Evolutionary conservation across 257 asterid genomes (phyloP), one percentile per base, ranked within the genome.

Genomic region (Solanum arcanum): DNA sequence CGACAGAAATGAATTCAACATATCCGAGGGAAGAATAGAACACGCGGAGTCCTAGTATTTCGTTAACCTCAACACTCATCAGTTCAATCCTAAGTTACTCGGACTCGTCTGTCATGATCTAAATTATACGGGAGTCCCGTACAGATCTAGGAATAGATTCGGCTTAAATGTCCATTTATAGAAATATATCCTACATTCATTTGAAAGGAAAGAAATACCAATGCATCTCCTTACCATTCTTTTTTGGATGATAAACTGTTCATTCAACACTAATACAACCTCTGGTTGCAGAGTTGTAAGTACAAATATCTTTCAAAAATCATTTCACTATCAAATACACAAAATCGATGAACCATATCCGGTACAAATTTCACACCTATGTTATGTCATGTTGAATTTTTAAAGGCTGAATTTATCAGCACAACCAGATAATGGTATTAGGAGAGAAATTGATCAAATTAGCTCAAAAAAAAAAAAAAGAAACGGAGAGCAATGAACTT

Each of bases 381-480:
- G 60, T 16, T 52, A 18, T 52, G 60, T 16, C 3, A 3, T 52
- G 9, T 52, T 1, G 23, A 16, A 39, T 39, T 39, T 39, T 7
- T 8, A 39, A 39, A 39, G 42, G 42, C 42, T 39, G 9, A 39
- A 7, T 39, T 39, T 39, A 39, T 39, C 42, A 39, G 42, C 42
- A 39, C 7, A 39, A 39, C 1, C 42, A 39, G 42, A 39, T 39
- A 7, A 7, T 7, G 10, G 42, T 39, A 39, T 9, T 16, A 69
- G 69, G 15, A 66, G 68, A 66, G 80, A 47, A 69, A 7, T 31
- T 20, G 59, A 81, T 81, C 11, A 85, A 41, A 46, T 23, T 31
- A 25, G 85, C 87, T 89, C 56, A 89, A 88, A 88, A 82, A 3
- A 88, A 88, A 82, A 3, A 4, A 37, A 37, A 33, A 33, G 35